Conservation (phyloP, 2,329 filamentous ascomycete species). For the Colletotrichum sp. region DNA sequence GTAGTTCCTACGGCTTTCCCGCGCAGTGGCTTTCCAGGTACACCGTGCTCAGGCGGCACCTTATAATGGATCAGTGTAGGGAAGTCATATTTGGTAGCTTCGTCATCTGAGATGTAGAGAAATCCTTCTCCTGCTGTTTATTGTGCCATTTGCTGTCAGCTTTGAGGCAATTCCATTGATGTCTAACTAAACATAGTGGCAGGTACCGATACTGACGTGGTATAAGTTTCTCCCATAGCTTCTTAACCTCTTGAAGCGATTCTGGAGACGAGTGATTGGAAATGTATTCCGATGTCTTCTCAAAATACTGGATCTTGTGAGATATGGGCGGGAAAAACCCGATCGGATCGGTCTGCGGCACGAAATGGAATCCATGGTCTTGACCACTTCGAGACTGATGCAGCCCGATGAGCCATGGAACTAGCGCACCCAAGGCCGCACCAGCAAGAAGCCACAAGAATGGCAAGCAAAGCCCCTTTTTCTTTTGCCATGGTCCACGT, state of each 20-base stretch:
- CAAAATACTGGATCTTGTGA: neutral
- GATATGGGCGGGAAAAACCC: neutral
- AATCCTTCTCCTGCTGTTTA: neutral
- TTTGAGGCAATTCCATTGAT: neutral
- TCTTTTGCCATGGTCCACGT: neutral
- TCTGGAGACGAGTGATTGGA: neutral
- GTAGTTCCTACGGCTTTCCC: neutral
- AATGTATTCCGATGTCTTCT: neutral
- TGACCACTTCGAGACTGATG: neutral
- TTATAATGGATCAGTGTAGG: neutral
- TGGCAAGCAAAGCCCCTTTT: neutral
- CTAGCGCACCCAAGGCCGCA: neutral
- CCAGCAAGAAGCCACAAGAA: neutral
- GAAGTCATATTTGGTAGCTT: neutral
- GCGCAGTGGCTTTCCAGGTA: neutral
- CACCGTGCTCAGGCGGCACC: neutral
- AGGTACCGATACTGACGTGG: neutral
- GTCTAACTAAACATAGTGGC: neutral
- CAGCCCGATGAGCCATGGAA: neutral
- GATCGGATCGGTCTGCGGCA: neutral
- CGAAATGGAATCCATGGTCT: neutral
- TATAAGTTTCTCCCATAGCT: neutral
- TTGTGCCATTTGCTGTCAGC: neutral
- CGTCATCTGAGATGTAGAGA: neutral
- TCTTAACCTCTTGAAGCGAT: neutral